Conservation (phyloP, 2,329 filamentous ascomycete species). For the Colletotrichum tabaci region DNA sequence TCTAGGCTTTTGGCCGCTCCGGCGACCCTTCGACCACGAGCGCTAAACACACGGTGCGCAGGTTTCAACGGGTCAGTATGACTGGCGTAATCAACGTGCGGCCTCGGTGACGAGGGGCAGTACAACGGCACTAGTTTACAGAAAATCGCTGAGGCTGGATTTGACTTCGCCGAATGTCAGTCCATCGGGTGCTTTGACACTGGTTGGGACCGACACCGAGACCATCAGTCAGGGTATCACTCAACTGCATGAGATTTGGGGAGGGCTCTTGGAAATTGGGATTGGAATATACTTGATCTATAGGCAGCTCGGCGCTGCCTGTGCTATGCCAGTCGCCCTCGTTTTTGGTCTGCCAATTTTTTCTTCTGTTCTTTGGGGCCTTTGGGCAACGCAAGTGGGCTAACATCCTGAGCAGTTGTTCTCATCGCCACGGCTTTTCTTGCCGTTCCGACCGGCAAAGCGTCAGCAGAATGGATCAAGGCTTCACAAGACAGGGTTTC, state of each 20-base stretch:
- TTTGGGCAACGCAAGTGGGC: not conserved
- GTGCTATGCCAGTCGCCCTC: slow-evolving; percentile 59
- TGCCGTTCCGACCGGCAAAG: slow-evolving; percentile 44
- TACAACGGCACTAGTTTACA: slow-evolving; percentile 47
- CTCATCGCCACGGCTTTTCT: slow-evolving; percentile 52
- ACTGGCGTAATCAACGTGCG: slow-evolving; percentile 45
- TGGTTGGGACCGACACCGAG: slow-evolving; percentile 49
- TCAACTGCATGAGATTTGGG: slow-evolving; percentile 46
- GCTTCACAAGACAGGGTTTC: slow-evolving; percentile 65
- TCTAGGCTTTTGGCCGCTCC: not conserved
- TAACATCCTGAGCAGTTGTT: slow-evolving; percentile 49
- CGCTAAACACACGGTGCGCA: slow-evolving; percentile 17
- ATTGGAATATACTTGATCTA: slow-evolving; percentile 49
- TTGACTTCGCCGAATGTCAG: slow-evolving; percentile 43
- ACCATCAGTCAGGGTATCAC: slow-evolving; percentile 45
- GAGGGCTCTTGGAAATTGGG: slow-evolving; percentile 46
- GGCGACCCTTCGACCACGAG: too few relatives aligned
- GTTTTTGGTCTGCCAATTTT: slow-evolving; percentile 55
- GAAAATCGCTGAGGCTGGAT: slow-evolving; percentile 45
- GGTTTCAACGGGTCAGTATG: slow-evolving; percentile 46
- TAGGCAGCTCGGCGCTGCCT: slow-evolving; percentile 57
- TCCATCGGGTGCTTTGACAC: slow-evolving; percentile 45
- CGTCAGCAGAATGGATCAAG: slow-evolving; percentile 64
- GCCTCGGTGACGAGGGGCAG: slow-evolving; percentile 48
- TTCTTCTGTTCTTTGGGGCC: too few relatives aligned